phyloP scores from a whole-genome alignment of 2,329 filamentous ascomycete genomes.

The Ceratocystiopsis minuta region DNA sequence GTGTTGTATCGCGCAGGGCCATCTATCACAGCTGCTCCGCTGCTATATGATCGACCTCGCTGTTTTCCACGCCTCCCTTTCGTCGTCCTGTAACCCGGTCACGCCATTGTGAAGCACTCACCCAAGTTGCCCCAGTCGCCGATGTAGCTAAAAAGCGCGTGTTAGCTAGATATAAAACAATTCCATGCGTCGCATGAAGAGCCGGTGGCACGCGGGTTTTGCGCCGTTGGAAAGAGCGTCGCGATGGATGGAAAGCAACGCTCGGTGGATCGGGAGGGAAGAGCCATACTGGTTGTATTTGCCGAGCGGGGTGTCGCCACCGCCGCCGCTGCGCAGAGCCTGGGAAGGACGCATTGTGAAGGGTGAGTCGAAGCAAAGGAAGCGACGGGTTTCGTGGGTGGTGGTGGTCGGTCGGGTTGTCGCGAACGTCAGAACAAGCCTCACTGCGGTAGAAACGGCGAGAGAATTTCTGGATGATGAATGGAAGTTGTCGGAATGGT shows the following conservation, averaged over 20 bases:
- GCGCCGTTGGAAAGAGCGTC: too few relatives aligned
- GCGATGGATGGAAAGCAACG: too few relatives aligned
- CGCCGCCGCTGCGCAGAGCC: constrained; percentile 22
- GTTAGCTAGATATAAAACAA: too few relatives aligned
- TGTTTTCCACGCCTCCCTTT: too few relatives aligned
- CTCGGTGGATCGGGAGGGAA: background rate
- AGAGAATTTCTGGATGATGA: constrained; percentile 10
- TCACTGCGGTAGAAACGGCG: constrained; percentile 3
- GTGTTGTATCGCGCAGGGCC: too few relatives aligned
- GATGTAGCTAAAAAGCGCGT: constrained; percentile 37
- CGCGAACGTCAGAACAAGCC: background rate
- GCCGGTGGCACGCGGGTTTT: background rate
- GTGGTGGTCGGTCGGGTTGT: background rate
- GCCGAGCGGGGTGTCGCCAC: constrained; percentile 23
- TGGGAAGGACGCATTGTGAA: constrained; percentile 29
- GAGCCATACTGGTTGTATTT: constrained; percentile 25
- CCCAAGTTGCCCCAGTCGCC: constrained; percentile 60
- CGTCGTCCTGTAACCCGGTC: background rate
- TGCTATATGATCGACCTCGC: too few relatives aligned
- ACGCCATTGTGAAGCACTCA: constrained; percentile 28
- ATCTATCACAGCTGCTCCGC: too few relatives aligned
- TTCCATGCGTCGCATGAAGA: background rate
- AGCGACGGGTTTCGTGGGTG: background rate
- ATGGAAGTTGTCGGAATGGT: constrained; percentile 12
- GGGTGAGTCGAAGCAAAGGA: too few relatives aligned